Base-by-base conservation (phyloP, 2,329 filamentous ascomycete species). In the Clonostachys chloroleuca region DNA sequence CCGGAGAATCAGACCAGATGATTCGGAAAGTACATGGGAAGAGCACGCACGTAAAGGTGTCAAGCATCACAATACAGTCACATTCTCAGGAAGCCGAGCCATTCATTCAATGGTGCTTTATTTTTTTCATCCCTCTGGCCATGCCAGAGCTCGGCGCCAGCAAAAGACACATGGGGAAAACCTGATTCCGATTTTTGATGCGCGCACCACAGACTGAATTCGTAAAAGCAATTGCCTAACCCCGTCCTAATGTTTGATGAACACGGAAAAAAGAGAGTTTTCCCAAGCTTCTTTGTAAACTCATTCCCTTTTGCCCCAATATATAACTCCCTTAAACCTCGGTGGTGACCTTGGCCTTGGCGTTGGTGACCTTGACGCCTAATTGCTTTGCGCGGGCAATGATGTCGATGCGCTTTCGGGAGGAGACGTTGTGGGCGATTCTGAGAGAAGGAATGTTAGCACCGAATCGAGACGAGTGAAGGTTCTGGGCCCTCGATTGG, bases 291-390 rank as follows among this genome's bases (percentile, higher is more conserved):
- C 17, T 39, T 39, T 18, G 36, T 39, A n/a, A n/a, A n/a, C 17
- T 18, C 36, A n/a, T 39, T 39, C 36, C 36, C 36, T n/a, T 18
- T 39, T 18, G 36, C 36, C 17, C 36, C 36, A 39, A 18, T n/a
- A 39, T n/a, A 39, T 9, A 39, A 18, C 17, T n/a, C 57, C 20
- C 68, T 82, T 84, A 87, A 67, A 86, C 80, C 85, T 99, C 94
- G 64, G 91, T 96, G 65, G 92, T 96, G 74, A 99, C 87, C 84
- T 92, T 95, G 70, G 92, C 94, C 89, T 96, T 96, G 77, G 89
- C 76, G 84, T 99, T 99, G 72, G 94, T 99, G 74, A 99, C 92
- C 89, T 99, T 99, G 73, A 99, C 94, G 70, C 92, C 90, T 69
- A 99, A 80, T 77, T 95, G 87, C 89, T 97, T 97, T 59, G 94